Conservation (phyloP, 768 basidiomycete genomes). For the Termitomyces sp. region DNA sequence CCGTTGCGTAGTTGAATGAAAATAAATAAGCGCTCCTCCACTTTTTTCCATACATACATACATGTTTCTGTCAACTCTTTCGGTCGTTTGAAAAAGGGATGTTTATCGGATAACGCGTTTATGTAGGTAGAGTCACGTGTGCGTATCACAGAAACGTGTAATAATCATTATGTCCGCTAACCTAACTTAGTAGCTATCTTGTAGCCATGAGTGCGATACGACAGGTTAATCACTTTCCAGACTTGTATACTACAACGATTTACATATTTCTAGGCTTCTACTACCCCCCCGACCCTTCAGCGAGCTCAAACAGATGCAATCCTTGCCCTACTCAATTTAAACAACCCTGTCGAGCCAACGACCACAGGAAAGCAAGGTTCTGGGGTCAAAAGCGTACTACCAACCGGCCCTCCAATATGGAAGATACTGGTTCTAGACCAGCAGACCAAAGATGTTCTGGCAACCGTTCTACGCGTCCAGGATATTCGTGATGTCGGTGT, state of each 20-base stretch:
- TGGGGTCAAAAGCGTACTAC: slow-evolving; percentile 46
- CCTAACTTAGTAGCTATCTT: neutral
- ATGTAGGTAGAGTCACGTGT: slow-evolving; percentile 14
- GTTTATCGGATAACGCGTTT: slow-evolving; percentile 1
- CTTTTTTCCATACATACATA: too few species aligned
- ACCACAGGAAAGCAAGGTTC: slow-evolving; percentile 34
- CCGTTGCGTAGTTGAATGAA: neutral
- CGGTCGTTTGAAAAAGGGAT: neutral
- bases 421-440: slow-evolving; percentile 95
- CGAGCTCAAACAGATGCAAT: slow-evolving; percentile 86
- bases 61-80: too few species aligned
- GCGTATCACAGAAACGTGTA: slow-evolving; percentile 6
- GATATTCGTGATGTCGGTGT: slow-evolving; percentile 96
- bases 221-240: slow-evolving; percentile 25
- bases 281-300: slow-evolving; percentile 63
- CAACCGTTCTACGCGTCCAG: slow-evolving; percentile 92
- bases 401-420: slow-evolving; percentile 82
- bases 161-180: too few species aligned
- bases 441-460: slow-evolving; percentile 92
- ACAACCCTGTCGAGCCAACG: slow-evolving; percentile 49
- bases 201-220: slow-evolving; percentile 30
- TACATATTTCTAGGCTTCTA: slow-evolving; percentile 19
- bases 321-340: slow-evolving; percentile 83
- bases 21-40: too few species aligned
- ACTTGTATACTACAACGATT: slow-evolving; percentile 8